Percentiles rank a stretch among this genome's conserved stretches.
These are phyloP conservation scores for Volutella citrinella DNA, from an alignment of 2,329 filamentous ascomycete genomes.

Conservation along the genomic window DNA sequence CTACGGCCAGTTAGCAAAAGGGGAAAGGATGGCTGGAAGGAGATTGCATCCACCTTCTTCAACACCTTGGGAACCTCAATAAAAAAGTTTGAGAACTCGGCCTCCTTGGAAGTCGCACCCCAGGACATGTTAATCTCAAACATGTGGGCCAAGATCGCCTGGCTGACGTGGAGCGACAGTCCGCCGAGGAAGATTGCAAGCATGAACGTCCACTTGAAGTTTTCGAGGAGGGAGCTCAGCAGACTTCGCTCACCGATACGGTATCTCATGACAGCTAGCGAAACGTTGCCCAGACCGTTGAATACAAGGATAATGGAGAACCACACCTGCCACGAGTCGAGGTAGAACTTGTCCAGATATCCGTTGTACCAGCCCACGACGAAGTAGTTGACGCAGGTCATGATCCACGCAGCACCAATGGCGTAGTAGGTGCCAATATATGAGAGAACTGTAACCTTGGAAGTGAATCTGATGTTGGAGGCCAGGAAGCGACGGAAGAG, in stretches of 20 bases:
- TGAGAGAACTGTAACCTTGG: slow-evolving; percentile 72
- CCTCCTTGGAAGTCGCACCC: slow-evolving; percentile 82
- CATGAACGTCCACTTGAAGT: slow-evolving; percentile 72
- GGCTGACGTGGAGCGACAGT: slow-evolving; percentile 74
- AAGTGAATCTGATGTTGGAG: slow-evolving; percentile 71
- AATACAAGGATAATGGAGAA: slow-evolving; percentile 78
- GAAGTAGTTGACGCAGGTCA: slow-evolving; percentile 74
- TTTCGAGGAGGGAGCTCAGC: slow-evolving; percentile 55
- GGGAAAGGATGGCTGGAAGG: too few relatives aligned
- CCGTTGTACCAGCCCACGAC: slow-evolving; percentile 74
- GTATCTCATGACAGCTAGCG: slow-evolving; percentile 71
- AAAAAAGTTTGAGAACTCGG: slow-evolving; percentile 79
- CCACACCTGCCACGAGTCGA: slow-evolving; percentile 77
- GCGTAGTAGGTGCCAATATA: slow-evolving; percentile 82
- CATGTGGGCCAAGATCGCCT: slow-evolving; percentile 78
- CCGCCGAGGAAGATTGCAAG: slow-evolving; percentile 81
- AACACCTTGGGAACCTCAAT: slow-evolving; percentile 78
- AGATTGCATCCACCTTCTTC: slow-evolving; percentile 70
- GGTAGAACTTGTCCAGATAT: slow-evolving; percentile 76
- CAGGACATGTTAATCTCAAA: slow-evolving; percentile 83
- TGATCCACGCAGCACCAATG: slow-evolving; percentile 71
- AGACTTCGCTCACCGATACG: slow-evolving; percentile 63
- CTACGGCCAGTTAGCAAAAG: too few relatives aligned
- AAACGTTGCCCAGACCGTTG: slow-evolving; percentile 70
- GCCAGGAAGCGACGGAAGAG: slow-evolving; percentile 72